These are phyloP conservation scores for Penicillium samsonianum DNA, from an alignment of 495 filamentous ascomycete genomes.

Conservation along the genomic window DNA sequence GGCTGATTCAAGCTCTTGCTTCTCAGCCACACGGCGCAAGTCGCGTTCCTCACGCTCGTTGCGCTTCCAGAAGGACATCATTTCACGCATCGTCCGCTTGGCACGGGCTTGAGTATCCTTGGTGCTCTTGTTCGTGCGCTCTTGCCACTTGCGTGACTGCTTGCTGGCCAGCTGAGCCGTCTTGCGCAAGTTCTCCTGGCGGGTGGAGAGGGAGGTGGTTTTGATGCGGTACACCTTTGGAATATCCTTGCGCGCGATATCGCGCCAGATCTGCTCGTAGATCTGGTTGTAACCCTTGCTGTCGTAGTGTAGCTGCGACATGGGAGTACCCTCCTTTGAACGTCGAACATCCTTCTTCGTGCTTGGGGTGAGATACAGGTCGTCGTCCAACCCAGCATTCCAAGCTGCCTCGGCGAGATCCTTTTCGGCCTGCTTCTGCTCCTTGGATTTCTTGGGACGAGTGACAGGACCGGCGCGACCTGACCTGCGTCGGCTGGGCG, in stretches of 20 bases:
- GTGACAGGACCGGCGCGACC: constrained; percentile 61
- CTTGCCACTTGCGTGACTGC: constrained; percentile 95
- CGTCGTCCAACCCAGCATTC: constrained; percentile 80
- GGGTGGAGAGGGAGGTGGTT: constrained; percentile 74
- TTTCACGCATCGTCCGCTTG: constrained; percentile 98
- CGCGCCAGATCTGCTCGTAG: constrained; percentile 97
- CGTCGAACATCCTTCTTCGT: constrained; percentile 53
- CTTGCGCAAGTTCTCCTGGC: constrained; percentile 91
- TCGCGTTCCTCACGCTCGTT: constrained; percentile 98
- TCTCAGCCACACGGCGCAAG: constrained; percentile 87
- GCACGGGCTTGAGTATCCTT: constrained; percentile 97
- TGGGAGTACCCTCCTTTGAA: constrained; percentile 64
- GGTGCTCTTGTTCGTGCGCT: constrained; percentile 94
- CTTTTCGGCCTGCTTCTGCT: constrained; percentile 95
- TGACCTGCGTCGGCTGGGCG: constrained; percentile 64
- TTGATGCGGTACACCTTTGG: constrained; percentile 88
- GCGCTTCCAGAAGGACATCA: constrained; percentile 99
- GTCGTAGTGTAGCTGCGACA: constrained; percentile 59
- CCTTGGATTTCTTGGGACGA: constrained; percentile 84
- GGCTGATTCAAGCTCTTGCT: constrained; percentile 93
- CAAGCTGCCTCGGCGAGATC: constrained; percentile 88
- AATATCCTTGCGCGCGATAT: constrained; percentile 90
- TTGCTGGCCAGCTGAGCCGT: constrained; percentile 96
- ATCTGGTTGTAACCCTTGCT: constrained; percentile 96
- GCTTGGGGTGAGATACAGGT: constrained; percentile 67